Conservation (phyloP, 1,139 yeast species). For the Suhomyces atakaporum region DNA sequence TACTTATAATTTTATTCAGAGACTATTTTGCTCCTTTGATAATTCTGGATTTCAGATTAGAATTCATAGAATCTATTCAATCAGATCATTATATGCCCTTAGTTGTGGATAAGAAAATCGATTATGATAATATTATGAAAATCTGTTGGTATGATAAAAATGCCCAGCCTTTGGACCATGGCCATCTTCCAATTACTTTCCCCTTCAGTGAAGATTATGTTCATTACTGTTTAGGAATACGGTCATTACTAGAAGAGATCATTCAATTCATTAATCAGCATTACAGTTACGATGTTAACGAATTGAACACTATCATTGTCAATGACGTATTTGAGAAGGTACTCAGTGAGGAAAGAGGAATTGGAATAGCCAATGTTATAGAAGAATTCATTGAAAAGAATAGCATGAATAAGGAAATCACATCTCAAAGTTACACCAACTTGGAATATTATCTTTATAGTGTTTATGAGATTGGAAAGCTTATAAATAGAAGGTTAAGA, state of each 20-base stretch:
- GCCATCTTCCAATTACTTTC: slow-evolving; percentile 63
- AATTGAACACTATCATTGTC: slow-evolving; percentile 50
- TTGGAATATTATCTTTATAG: slow-evolving; percentile 79
- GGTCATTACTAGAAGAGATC: slow-evolving; percentile 64
- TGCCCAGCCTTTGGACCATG: slow-evolving; percentile 40
- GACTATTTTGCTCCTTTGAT: slow-evolving; percentile 59
- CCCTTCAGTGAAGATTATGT: slow-evolving; percentile 92
- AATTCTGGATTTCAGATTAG: slow-evolving; percentile 57
- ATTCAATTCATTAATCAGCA: slow-evolving; percentile 66
- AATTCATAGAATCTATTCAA: slow-evolving; percentile 63
- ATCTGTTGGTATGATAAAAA: slow-evolving; percentile 72
- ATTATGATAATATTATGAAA: slow-evolving; percentile 63
- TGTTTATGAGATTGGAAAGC: slow-evolving; percentile 55
- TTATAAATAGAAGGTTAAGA: slow-evolving; percentile 43
- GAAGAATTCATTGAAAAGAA: slow-evolving; percentile 58
- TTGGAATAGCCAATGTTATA: slow-evolving; percentile 69
- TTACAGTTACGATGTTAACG: slow-evolving; percentile 52
- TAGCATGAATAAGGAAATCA: slow-evolving; percentile 81
- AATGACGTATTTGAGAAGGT: slow-evolving; percentile 69
- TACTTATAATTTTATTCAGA: slow-evolving; percentile 60
- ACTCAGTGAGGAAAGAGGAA: slow-evolving; percentile 50
- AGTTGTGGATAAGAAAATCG: slow-evolving; percentile 57
- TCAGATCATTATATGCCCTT: slow-evolving; percentile 92
- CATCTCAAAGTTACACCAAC: slow-evolving; percentile 86
- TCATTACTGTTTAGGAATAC: slow-evolving; percentile 74